Evolutionary conservation across 352 stramenopile species (phyloP).

Genomic region (Phytophthora palmivora): DNA sequence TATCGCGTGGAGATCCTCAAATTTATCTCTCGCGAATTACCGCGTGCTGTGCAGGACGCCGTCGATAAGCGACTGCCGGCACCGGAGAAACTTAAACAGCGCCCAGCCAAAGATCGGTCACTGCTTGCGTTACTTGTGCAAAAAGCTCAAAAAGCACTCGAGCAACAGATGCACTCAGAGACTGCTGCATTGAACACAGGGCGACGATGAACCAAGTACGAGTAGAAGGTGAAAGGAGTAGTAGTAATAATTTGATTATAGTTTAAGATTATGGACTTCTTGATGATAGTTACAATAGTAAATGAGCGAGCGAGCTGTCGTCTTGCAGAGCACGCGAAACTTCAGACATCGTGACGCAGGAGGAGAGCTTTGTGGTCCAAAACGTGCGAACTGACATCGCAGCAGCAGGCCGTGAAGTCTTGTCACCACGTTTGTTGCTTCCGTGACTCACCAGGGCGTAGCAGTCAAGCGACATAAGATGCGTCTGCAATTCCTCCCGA

Average conservation of each 20-base stretch:
- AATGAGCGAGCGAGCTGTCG: constrained; percentile 51
- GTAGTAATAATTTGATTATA: constrained; percentile 37
- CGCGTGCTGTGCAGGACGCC: constrained; percentile 72
- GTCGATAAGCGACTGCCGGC: constrained; percentile 70
- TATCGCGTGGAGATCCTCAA: constrained; percentile 89
- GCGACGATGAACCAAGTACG: constrained; percentile 26
- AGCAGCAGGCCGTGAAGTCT: constrained; percentile 20
- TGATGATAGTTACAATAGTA: constrained; percentile 25
- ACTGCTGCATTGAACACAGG: constrained; percentile 35
- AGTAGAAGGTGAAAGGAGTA: constrained; percentile 3
- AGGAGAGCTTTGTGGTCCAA: constrained; percentile 60
- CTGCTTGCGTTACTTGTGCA: constrained; percentile 79
- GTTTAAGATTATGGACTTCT: constrained; percentile 3
- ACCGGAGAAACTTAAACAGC: constrained; percentile 63
- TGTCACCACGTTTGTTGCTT: constrained; percentile 18
- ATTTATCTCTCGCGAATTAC: constrained; percentile 81
- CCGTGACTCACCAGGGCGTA: constrained; percentile 67
- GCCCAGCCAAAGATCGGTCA: constrained; percentile 61
- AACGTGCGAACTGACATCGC: constrained; percentile 36
- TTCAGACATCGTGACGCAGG: constrained; percentile 54
- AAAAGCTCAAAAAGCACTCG: constrained; percentile 74
- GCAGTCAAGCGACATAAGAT: constrained; percentile 72
- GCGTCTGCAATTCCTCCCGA: constrained; percentile 64
- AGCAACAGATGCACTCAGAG: constrained; percentile 77
- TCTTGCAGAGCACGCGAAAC: constrained; percentile 50